phyloP scores from a whole-genome alignment of 1,139 yeast species.

The Ogataea hybrid region DNA sequence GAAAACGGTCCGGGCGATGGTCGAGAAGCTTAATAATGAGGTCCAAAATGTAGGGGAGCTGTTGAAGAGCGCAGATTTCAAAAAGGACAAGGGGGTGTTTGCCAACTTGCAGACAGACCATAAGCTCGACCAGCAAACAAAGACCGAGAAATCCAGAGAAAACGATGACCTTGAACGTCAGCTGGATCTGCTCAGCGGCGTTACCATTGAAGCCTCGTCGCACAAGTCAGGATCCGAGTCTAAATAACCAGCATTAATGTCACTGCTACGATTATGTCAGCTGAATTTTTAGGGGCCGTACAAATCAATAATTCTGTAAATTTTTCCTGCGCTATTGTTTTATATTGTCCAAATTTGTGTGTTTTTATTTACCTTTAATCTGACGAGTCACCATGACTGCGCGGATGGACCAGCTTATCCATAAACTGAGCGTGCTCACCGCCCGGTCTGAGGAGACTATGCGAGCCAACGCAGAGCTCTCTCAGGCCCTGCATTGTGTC shows the following conservation, averaged over 20 bases:
- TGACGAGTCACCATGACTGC: conserved; percentile 10
- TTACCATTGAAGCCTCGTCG: not conserved
- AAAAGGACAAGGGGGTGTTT: conserved; percentile 32
- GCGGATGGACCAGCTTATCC: conserved; percentile 7
- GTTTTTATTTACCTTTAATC: conserved; percentile 10
- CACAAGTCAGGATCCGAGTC: not conserved
- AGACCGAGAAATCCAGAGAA: conserved; percentile 40
- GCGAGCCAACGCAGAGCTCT: conserved; percentile 17
- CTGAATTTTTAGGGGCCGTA: not conserved
- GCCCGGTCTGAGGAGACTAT: conserved; percentile 18
- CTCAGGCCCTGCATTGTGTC: conserved; percentile 16
- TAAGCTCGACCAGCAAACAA: conserved; percentile 44
- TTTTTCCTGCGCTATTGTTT: conserved; percentile 7
- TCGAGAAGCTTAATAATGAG: conserved; percentile 45
- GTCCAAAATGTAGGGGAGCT: conserved; percentile 35
- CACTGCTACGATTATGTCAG: not conserved
- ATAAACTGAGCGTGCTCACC: conserved; percentile 1
- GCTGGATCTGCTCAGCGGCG: conserved; percentile 46
- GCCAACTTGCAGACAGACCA: conserved; percentile 35
- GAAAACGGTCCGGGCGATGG: conserved; percentile 36
- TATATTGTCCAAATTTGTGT: conserved; percentile 8
- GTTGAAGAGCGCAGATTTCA: conserved; percentile 30
- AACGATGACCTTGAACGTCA: conserved; percentile 53
- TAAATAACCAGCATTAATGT: not conserved
- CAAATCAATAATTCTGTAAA: not conserved